phyloP scores from a whole-genome alignment of 2,329 filamentous ascomycete genomes.

The Helotiales sp. region DNA sequence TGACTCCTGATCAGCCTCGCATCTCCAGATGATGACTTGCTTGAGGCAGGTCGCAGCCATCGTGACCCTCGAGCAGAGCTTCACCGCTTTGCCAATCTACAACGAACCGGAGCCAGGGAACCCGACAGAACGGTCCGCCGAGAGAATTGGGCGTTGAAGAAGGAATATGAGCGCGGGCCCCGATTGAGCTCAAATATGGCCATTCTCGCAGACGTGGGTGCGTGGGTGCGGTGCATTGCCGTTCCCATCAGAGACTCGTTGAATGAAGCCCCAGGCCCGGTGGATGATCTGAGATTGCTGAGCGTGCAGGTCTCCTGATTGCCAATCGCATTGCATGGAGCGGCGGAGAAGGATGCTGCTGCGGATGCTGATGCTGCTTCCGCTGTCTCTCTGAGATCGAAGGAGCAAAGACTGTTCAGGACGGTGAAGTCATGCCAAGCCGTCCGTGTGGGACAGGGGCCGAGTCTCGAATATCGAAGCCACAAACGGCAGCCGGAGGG shows the following conservation, averaged over 20 bases:
- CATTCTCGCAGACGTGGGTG: slow-evolving; percentile 2
- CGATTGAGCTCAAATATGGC: neutral
- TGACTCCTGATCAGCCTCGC: slow-evolving; percentile 20
- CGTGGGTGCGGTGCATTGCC: neutral
- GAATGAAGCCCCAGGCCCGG: neutral
- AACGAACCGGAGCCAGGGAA: slow-evolving; percentile 14
- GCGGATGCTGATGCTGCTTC: neutral
- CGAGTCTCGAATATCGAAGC: slow-evolving; percentile 4
- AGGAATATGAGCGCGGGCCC: neutral
- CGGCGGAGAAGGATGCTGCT: neutral
- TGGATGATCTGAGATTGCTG: neutral
- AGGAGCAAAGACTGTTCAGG: neutral
- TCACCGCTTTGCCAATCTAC: slow-evolving; percentile 35
- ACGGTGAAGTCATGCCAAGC: slow-evolving; percentile 13
- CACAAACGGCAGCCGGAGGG: neutral
- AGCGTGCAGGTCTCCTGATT: neutral
- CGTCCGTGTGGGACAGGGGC: neutral
- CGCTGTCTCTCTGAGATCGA: neutral
- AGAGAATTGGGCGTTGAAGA: slow-evolving; percentile 2
- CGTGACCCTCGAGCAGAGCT: slow-evolving; percentile 29
- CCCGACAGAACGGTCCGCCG: slow-evolving; percentile 33
- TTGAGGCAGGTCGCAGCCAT: slow-evolving; percentile 19
- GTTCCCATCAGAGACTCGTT: neutral
- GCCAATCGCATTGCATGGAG: neutral
- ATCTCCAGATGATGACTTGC: slow-evolving; percentile 7